A percentile compares a stretch with the other conserved stretches of the same genome.
Evolutionary conservation across 306 rosid species (phyloP).

Genomic region (Crotalaria pallida): DNA sequence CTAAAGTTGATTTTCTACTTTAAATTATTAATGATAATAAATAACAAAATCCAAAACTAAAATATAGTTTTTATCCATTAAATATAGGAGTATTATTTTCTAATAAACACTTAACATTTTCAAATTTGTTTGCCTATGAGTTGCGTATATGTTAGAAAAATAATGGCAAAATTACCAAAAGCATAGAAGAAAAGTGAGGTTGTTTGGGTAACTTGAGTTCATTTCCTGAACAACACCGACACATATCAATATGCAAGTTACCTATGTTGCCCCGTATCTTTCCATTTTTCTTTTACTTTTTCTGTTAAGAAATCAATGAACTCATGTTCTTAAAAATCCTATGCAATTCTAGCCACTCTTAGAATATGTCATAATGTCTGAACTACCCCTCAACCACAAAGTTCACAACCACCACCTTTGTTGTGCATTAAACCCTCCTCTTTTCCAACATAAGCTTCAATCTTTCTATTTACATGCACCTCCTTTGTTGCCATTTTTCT

Average conservation of each 20-base stretch:
- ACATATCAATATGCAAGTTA: not conserved
- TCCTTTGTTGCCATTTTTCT: not conserved
- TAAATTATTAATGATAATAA: too few relatives aligned
- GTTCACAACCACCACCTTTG: constrained; percentile 21
- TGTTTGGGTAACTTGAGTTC: not conserved
- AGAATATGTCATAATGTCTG: not conserved
- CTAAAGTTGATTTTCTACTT: too few relatives aligned
- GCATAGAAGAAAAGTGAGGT: not conserved
- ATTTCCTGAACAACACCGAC: not conserved
- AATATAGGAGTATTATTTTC: too few relatives aligned
- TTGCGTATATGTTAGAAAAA: too few relatives aligned
- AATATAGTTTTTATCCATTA: too few relatives aligned
- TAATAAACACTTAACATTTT: too few relatives aligned
- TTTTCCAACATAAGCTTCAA: not conserved
- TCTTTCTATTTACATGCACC: not conserved
- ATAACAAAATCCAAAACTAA: too few relatives aligned
- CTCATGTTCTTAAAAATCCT: constrained; percentile 26
- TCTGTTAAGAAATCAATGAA: constrained; percentile 33
- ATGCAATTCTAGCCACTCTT: not conserved
- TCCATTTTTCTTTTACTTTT: not conserved
- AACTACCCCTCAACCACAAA: constrained; percentile 24
- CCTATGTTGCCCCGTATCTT: not conserved
- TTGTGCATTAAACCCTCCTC: not conserved
- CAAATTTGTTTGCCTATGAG: too few relatives aligned
- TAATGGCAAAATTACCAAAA: not conserved